Evolutionary conservation across 805 yeast species (phyloP).

Genomic region (Kodamaea kaohsiungensis): DNA sequence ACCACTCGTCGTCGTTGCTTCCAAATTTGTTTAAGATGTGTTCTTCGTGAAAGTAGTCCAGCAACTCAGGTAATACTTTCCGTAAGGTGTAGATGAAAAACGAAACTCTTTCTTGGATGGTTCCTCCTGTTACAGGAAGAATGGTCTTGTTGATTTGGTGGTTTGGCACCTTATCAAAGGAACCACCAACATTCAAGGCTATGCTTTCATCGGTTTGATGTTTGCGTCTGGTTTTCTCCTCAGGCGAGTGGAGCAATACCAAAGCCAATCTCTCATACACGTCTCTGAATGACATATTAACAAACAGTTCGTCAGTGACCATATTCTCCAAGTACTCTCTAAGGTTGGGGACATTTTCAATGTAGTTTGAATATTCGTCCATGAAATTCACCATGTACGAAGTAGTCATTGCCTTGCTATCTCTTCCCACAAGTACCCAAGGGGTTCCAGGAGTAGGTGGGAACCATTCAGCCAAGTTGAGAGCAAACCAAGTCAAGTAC

Average conservation of each 20-base stretch:
- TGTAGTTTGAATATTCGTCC: conserved; percentile 40
- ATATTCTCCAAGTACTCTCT: conserved; percentile 22
- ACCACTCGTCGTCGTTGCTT: conserved; percentile 77
- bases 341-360: conserved; percentile 31
- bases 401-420: conserved; percentile 28
- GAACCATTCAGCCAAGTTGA: conserved; percentile 86
- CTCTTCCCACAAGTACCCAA: conserved; percentile 58
- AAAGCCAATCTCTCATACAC: conserved; percentile 74
- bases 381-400: conserved; percentile 33
- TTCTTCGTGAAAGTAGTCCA: conserved; percentile 76
- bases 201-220: conserved; percentile 3
- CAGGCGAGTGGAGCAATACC: conserved; percentile 75
- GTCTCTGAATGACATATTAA: conserved; percentile 57
- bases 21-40: conserved; percentile 62
- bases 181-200: background rate
- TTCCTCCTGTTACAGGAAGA: conserved; percentile 59
- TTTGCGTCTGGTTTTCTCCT: conserved; percentile 29
- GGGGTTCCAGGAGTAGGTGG: conserved; percentile 61
- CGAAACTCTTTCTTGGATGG: conserved; percentile 64
- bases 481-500: conserved; percentile 85
- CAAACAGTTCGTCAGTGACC: conserved; percentile 27
- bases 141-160: conserved; percentile 34
- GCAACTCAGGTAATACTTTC: conserved; percentile 70
- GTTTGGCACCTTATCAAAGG: conserved; percentile 1
- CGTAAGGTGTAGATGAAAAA: conserved; percentile 66